Percentiles rank a stretch among this genome's conserved stretches.
Evolutionary conservation across 441 rosid genomes (phyloP).

Genomic region (Melastoma candidum): DNA sequence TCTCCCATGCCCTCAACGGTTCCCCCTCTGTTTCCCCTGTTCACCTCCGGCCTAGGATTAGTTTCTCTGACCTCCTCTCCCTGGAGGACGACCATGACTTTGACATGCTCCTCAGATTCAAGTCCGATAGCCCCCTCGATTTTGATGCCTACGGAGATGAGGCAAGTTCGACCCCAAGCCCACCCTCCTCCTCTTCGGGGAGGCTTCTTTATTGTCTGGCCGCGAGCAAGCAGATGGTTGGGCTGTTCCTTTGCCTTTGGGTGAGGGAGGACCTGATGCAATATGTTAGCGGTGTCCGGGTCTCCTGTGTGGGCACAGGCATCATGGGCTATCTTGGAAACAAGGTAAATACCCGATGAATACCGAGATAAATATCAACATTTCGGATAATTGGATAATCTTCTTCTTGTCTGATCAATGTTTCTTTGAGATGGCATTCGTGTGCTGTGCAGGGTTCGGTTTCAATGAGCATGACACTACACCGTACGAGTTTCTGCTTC

Average conservation of each 20-base stretch:
- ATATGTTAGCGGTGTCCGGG: conserved; percentile 52
- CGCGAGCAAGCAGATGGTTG: conserved; percentile 96
- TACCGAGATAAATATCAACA: not conserved
- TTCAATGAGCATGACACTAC: conserved; percentile 75
- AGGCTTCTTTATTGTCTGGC: conserved; percentile 41
- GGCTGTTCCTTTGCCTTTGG: conserved; percentile 82
- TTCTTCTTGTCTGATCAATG: too few species aligned
- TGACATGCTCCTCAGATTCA: conserved; percentile 15
- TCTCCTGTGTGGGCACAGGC: conserved; percentile 91
- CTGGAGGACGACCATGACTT: conserved; percentile 34
- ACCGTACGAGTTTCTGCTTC: conserved; percentile 67
- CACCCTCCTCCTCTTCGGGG: conserved; percentile 12
- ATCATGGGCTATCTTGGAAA: conserved; percentile 97
- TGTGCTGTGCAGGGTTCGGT: conserved; percentile 57
- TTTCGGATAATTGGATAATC: not conserved
- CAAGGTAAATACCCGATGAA: conserved; percentile 36
- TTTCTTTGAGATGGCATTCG: not conserved
- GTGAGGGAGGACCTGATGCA: conserved; percentile 54
- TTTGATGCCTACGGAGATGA: conserved; percentile 2
- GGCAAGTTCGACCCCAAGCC: conserved; percentile 19
- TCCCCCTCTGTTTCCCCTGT: conserved; percentile 3
- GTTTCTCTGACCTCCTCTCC: conserved; percentile 48
- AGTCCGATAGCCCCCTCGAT: not conserved
- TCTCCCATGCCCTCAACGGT: conserved; percentile 51
- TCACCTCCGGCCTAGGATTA: conserved; percentile 25